A percentile compares a stretch with the other conserved stretches of the same genome.
phyloP scores from a whole-genome alignment of 305 asterid species.

The Caryopteris hybrid region DNA sequence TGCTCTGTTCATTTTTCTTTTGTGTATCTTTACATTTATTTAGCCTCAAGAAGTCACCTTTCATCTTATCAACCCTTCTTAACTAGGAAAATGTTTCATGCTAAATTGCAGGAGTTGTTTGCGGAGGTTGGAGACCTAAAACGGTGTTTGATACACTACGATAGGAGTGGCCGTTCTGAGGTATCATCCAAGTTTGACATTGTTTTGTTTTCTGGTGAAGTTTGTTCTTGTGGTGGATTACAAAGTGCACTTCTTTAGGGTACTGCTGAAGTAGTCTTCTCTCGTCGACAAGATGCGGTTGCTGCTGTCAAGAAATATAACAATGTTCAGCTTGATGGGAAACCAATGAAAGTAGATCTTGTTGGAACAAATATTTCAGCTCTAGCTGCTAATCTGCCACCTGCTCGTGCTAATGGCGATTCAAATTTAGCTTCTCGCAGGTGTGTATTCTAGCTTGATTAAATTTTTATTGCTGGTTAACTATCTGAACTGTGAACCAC shows the following conservation, averaged over 20 bases:
- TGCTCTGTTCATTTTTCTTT: neutral
- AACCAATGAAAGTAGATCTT: slow-evolving; percentile 65
- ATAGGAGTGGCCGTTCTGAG: slow-evolving; percentile 68
- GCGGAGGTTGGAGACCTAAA: slow-evolving; percentile 57
- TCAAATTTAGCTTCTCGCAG: slow-evolving; percentile 21
- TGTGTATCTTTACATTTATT: neutral
- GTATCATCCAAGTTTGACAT: slow-evolving; percentile 28
- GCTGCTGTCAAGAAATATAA: slow-evolving; percentile 63
- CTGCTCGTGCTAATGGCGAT: slow-evolving; percentile 17
- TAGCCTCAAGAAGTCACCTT: neutral
- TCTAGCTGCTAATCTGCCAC: slow-evolving; percentile 17
- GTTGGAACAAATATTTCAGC: slow-evolving; percentile 36
- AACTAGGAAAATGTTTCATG: neutral
- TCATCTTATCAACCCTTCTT: neutral
- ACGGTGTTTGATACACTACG: slow-evolving; percentile 43
- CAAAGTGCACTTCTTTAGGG: slow-evolving; percentile 35
- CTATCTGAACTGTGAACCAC: neutral
- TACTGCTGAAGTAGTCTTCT: slow-evolving; percentile 61
- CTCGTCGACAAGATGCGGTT: slow-evolving; percentile 58
- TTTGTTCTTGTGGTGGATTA: slow-evolving; percentile 23
- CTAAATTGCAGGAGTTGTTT: slow-evolving; percentile 44
- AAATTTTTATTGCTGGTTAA: neutral
- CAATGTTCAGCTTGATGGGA: slow-evolving; percentile 65
- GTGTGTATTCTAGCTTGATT: slow-evolving; percentile 6
- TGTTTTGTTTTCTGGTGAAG: slow-evolving; percentile 15